A percentile compares a stretch with the other conserved stretches of the same genome.
Conservation (phyloP, 257 asterid genomes). For the Parsonsia alboflavescens region DNA sequence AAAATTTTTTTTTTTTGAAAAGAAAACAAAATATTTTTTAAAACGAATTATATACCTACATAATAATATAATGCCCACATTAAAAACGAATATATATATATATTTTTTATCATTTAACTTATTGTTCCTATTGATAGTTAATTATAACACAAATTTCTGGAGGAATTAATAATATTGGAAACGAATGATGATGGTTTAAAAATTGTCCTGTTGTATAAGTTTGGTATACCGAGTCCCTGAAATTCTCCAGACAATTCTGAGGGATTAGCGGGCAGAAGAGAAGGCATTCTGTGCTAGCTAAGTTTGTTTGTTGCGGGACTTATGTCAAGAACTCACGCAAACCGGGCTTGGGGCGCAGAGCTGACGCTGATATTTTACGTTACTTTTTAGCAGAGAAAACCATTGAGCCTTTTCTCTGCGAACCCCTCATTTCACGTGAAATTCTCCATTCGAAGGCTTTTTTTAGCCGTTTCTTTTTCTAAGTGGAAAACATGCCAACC, state of each 20-base stretch:
- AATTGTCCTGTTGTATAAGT: not conserved
- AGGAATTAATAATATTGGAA: too few species aligned
- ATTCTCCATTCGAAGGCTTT: not conserved
- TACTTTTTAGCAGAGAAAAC: not conserved
- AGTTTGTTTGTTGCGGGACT: slow-evolving; percentile 10
- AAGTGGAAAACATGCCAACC: slow-evolving; percentile 9
- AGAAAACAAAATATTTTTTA: too few species aligned
- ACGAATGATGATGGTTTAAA: too few species aligned
- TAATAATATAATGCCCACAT: too few species aligned
- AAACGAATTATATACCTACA: too few species aligned
- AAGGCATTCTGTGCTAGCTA: not conserved
- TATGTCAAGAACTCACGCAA: slow-evolving; percentile 12
- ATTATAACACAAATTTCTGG: too few species aligned
- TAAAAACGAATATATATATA: too few species aligned
- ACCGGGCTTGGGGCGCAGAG: not conserved
- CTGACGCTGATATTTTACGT: slow-evolving; percentile 15
- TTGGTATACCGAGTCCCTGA: not conserved
- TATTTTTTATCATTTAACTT: too few species aligned
- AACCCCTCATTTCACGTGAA: slow-evolving; percentile 13
- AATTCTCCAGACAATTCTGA: slow-evolving; percentile 9
- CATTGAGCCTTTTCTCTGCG: not conserved
- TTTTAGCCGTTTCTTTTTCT: slow-evolving; percentile 12
- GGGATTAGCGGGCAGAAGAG: not conserved
- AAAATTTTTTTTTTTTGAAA: too few species aligned
- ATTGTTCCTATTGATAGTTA: too few species aligned